Evolutionary conservation across 345 rosid species (phyloP).

Genomic region (Ceriops zippeliana): DNA sequence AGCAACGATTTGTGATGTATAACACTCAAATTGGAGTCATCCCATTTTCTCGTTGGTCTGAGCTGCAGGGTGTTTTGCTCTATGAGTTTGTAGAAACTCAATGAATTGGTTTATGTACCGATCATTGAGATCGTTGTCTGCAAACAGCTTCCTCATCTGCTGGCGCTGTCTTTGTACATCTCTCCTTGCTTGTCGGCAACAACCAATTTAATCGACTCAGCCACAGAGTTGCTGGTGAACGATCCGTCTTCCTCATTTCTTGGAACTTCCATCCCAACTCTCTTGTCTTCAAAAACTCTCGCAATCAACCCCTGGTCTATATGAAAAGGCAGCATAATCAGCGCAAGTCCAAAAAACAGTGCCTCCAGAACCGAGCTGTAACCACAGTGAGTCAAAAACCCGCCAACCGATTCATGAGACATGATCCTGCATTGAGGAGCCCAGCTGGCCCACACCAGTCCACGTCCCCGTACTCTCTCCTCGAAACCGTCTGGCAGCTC

Average conservation of each 20-base stretch:
- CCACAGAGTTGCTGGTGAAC: background rate
- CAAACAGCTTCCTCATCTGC: background rate
- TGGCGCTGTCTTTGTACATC: background rate
- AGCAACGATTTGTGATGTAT: too few relatives aligned
- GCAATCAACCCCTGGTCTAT: conserved; percentile 4
- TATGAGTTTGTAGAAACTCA: background rate
- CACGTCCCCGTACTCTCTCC: background rate
- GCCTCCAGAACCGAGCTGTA: conserved; percentile 1
- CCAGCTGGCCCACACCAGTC: conserved; percentile 1
- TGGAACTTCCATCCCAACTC: background rate
- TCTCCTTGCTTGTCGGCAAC: background rate
- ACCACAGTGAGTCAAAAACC: conserved; percentile 3
- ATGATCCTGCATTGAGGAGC: background rate
- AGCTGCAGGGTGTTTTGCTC: background rate
- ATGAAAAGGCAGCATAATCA: background rate
- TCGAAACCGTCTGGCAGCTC: conserved; percentile 1
- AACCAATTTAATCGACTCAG: background rate
- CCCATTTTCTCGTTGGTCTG: too few relatives aligned
- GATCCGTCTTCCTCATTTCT: background rate
- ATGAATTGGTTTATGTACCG: background rate
- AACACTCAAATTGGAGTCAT: too few relatives aligned
- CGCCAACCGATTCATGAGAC: background rate
- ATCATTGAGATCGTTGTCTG: background rate
- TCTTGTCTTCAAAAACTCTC: background rate
- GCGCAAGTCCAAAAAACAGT: background rate